Evolutionary conservation across 768 basidiomycete genomes (phyloP).

Genomic region (Termitomyces sp.): DNA sequence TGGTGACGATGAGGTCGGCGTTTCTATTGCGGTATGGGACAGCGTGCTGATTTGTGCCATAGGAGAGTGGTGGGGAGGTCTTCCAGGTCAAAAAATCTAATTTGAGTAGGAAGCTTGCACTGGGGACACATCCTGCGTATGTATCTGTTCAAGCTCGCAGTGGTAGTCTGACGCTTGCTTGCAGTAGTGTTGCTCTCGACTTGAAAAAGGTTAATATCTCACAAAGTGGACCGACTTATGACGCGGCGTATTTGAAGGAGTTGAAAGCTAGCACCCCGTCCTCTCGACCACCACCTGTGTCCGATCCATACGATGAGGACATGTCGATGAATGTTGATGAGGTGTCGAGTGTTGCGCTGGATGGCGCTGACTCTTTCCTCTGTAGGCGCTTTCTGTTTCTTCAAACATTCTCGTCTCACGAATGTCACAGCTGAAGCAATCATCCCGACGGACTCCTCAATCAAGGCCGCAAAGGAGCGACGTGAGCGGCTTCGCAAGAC

Average conservation of each 20-base stretch:
- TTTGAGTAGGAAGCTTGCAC: conserved; percentile 59
- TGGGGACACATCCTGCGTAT: conserved; percentile 53
- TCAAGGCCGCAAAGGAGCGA: conserved; percentile 69
- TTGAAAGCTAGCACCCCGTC: conserved; percentile 74
- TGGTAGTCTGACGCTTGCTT: conserved; percentile 7
- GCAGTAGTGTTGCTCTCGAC: conserved; percentile 39
- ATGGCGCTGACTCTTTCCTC: conserved; percentile 19
- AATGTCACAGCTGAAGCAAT: conserved; percentile 29
- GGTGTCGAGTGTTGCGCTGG: conserved; percentile 27
- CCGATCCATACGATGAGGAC: conserved; percentile 46
- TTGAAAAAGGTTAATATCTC: conserved; percentile 56
- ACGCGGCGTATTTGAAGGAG: conserved; percentile 67
- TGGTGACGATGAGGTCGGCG: conserved; percentile 50
- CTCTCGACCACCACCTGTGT: conserved; percentile 37
- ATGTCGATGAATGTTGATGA: conserved; percentile 45
- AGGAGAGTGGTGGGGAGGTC: conserved; percentile 58
- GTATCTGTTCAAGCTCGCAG: conserved; percentile 12
- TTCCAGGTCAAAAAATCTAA: conserved; percentile 82
- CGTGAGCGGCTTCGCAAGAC: conserved; percentile 61
- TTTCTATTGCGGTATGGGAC: conserved; percentile 12
- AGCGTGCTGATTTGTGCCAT: conserved; percentile 22
- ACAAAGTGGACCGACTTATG: conserved; percentile 58
- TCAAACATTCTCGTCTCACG: neutral
- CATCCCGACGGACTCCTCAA: conserved; percentile 69
- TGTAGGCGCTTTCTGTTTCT: conserved; percentile 20